Evolutionary conservation across 2,329 filamentous ascomycete species (phyloP), one percentile per base, ranked within the genome.

Genomic region (Anisogramma anomala): DNA sequence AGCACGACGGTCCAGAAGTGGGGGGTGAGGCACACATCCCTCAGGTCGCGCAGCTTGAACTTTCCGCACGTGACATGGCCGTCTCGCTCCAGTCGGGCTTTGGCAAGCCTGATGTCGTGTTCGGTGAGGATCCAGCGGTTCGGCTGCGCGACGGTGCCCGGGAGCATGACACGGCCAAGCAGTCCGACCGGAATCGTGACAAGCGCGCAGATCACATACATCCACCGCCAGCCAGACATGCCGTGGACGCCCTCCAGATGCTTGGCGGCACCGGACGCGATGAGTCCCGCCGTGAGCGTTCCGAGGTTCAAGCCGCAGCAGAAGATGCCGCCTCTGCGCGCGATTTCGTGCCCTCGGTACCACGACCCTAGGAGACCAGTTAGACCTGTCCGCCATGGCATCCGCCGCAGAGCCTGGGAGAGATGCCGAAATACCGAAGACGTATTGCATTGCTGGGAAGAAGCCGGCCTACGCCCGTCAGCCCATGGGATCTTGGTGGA

Each of bases 151-250:
- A 58, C 64, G 0, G 67, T 72, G 1, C 71, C 71, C 0, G 72
- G 72, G 9, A 73, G 59, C 4, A 75, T 52, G 20, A 73, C 62
- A 33, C 64, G 66, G 0, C 72, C 71, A 0, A 69, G 48, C 4
- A 75, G 56, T 0, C 67, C 69, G 3, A 75, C 56, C 0, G 71
- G 69, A 10, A 77, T 67, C 1, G 73, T 76, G 43, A 77, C 70
- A 4, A 75, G 43, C 3, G 68, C 59, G 38, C 63, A 64, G 51
- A 73, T 69, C 22, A 23, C 22, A 49, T 73, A 75, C 59, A 75
- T 69, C 72, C 71, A 76, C n/a, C 68, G 55, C 66, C 68, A 71
- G 0, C 67, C 68, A 1, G 60, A 61, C 0, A 71, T 55, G 0
- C 68, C 68, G 18, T 63, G 53, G 3, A 69, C 57, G 1, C 64